Base-by-base conservation (phyloP, 257 asterid genomes). In the Solanum pennellii region DNA sequence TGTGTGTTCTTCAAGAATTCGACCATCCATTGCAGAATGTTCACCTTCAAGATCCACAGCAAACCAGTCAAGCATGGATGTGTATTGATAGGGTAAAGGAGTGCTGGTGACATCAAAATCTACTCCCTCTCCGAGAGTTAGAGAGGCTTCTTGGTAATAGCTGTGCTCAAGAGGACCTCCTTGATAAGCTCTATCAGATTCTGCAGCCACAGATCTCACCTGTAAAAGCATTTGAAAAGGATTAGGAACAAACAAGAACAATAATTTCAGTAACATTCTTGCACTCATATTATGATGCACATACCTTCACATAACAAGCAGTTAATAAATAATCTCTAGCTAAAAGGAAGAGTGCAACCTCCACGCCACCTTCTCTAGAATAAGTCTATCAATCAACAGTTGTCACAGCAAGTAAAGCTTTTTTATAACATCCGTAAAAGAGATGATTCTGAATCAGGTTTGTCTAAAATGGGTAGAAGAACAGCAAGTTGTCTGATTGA, bases 21-120 rank as follows among this genome's bases (percentile, higher is more conserved):
- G 96, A 83, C 97, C 98, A 93, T 97, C 99, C 99, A 97, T 95
- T 89, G 99, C 99, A 91, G 99, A 97, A 92, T 95, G 99, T 97
- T 97, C 99, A 92, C 99, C 99, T 91, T 97, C 98, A 90, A 97
- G 99, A 93, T 97, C 98, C 89, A 97, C 99, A 7, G 98, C 95
- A 73, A 94, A 97, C 99, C 99, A 97, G 91, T 97, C 98, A 25
- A 97, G 99, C 98, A 91, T 93, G 90, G 95, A 90, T 82, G 91
- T 62, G 90, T 95, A 97, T 79, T 90, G 91, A 92, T 86, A 89
- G 71, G 98, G 99, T 84, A 95, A 89, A 88, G 91, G 80, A 92
- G 89, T 83, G 86, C 89, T 91, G n/a, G 89, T 73, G 84, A 90
- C 90, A 90, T 94, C 96, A 86, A 88, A 76, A 76, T 90, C 92